A percentile compares a stretch with the other conserved stretches of the same genome.
These are phyloP conservation scores for Acer campestre DNA, from an alignment of 345 rosid species.

Conservation along the genomic window DNA sequence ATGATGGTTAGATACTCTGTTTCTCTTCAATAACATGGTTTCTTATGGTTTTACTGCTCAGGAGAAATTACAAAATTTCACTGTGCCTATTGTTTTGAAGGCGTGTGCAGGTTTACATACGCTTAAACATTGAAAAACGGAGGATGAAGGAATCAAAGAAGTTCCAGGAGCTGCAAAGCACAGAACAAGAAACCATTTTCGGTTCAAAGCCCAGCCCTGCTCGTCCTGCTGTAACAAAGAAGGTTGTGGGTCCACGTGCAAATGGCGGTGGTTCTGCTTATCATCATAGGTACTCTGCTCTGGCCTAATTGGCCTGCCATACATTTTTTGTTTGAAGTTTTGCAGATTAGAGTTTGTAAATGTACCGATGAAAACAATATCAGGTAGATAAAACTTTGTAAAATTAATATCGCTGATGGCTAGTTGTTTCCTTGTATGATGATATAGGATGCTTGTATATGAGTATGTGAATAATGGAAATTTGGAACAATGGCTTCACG, in stretches of 20 bases:
- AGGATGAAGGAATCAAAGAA: constrained; percentile 95
- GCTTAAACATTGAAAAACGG: no score
- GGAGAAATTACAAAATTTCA: no score
- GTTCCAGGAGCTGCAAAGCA: constrained; percentile 72
- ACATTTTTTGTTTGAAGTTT: background rate
- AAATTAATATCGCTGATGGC: background rate
- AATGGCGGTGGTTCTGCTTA: constrained; percentile 71
- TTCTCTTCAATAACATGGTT: no score
- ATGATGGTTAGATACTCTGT: no score
- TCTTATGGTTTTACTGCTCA: no score
- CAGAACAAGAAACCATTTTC: constrained; percentile 71
- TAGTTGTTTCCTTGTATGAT: constrained; percentile 10
- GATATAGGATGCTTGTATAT: constrained; percentile 78
- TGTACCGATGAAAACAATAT: background rate
- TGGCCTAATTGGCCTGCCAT: background rate
- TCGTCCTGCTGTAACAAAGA: constrained; percentile 63
- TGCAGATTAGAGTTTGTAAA: background rate
- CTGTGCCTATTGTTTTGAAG: no score
- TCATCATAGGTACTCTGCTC: constrained; percentile 61
- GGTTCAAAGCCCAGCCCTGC: constrained; percentile 87
- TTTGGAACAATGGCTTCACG: constrained; percentile 85
- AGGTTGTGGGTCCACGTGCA: constrained; percentile 72
- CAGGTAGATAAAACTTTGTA: background rate
- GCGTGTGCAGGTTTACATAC: no score
- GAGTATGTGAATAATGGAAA: constrained; percentile 86